phyloP scores from a whole-genome alignment of 768 basidiomycete species.

The Tulasnella sp. region DNA sequence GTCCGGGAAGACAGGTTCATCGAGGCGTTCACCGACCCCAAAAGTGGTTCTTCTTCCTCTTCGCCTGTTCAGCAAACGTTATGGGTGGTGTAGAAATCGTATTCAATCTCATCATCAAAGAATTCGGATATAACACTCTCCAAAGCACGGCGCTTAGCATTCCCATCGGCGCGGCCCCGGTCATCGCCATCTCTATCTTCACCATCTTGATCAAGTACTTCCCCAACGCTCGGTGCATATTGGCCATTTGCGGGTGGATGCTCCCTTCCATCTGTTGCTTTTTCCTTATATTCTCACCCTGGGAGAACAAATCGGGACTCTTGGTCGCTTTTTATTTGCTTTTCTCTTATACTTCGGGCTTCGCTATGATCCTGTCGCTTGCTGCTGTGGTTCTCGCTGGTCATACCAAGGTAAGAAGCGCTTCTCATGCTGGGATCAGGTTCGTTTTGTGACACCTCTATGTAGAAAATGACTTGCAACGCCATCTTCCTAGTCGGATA shows the following conservation, averaged over 20 bases:
- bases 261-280: conserved; percentile 2
- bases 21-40: conserved; percentile 36
- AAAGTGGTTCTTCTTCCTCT: conserved; percentile 37
- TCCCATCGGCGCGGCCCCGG: conserved; percentile 21
- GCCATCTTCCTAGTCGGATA: conserved; percentile 36
- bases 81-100: conserved; percentile 38
- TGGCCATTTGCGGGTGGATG: conserved; percentile 24
- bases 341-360: not conserved
- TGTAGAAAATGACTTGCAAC: conserved; percentile 34
- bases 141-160: conserved; percentile 35
- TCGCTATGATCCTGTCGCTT: conserved; percentile 26
- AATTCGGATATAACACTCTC: conserved; percentile 34
- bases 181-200: conserved; percentile 17
- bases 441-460: not conserved
- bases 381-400: conserved; percentile 28
- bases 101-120: conserved; percentile 36
- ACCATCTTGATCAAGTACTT: conserved; percentile 1
- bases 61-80: conserved; percentile 29
- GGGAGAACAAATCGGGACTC: conserved; percentile 33
- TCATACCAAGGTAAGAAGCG: conserved; percentile 28
- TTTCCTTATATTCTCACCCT: conserved; percentile 30
- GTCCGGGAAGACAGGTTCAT: conserved; percentile 27
- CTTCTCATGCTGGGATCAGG: not conserved
- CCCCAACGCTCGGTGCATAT: conserved; percentile 18
- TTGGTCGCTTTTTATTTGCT: conserved; percentile 29